A percentile compares a stretch with the other conserved stretches of the same genome.
These are phyloP conservation scores for Neonectria magnoliae DNA, from an alignment of 2,329 filamentous ascomycete genomes.

Conservation along the genomic window DNA sequence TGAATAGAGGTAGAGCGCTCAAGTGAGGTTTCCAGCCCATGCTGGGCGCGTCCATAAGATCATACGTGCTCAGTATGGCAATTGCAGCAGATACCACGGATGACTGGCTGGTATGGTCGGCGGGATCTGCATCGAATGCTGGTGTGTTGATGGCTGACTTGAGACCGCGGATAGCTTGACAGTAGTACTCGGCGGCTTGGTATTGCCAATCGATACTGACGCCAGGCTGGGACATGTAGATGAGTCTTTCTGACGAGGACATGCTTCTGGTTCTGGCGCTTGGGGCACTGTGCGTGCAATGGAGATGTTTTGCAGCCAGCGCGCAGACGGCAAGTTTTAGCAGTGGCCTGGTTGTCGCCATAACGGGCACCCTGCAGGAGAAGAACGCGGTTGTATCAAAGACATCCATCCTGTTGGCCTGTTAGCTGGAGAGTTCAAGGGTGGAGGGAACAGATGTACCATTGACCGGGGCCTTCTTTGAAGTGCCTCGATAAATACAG, in stretches of 20 bases:
- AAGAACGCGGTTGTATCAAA: constrained; percentile 29
- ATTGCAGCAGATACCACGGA: constrained; percentile 68
- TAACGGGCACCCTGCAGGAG: constrained; percentile 35
- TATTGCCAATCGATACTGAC: constrained; percentile 31
- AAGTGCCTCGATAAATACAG: constrained; percentile 30
- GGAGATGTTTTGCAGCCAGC: constrained; percentile 31
- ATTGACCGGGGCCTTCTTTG: constrained; percentile 33
- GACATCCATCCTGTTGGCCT: constrained; percentile 32
- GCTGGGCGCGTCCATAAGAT: constrained; percentile 71
- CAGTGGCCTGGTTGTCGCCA: constrained; percentile 27
- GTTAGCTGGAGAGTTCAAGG: accelerated
- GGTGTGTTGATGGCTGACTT: constrained; percentile 25
- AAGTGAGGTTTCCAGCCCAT: constrained; percentile 72
- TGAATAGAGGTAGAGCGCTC: constrained; percentile 70
- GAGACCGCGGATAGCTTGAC: constrained; percentile 27
- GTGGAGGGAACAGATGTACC: neutral
- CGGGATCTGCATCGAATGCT: constrained; percentile 53
- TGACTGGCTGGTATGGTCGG: constrained; percentile 11
- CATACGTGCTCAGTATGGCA: constrained; percentile 73
- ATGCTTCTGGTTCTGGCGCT: neutral
- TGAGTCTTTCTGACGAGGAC: too few species aligned
- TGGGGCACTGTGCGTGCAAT: constrained; percentile 1
- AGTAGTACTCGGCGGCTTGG: constrained; percentile 33
- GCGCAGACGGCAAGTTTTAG: constrained; percentile 35
- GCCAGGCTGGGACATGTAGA: neutral